Evolutionary conservation across 768 basidiomycete species (phyloP), one percentile per base, ranked within the genome.

Genomic region (Leccinum variicolor): DNA sequence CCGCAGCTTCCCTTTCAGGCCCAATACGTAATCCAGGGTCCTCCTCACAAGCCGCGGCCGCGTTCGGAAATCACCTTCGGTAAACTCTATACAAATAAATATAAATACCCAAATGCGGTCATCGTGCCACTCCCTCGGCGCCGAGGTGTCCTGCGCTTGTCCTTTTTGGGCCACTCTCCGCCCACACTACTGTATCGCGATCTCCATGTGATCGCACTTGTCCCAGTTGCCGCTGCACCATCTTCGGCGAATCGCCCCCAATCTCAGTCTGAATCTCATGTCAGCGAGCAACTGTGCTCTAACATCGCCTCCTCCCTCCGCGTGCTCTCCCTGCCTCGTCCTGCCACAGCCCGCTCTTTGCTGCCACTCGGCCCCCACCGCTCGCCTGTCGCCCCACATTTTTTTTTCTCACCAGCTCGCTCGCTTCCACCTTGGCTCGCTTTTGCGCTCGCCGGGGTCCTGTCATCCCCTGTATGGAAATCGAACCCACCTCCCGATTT

Each of bases 21-120:
- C 53, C n/a, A 2, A 25, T 67, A 72, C 71, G 71, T 72, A 72
- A 72, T 72, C 66, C 62, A 68, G 69, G 72, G 71, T 72, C 62
- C 58, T 56, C 64, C 59, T 57, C 50, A 65, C 67, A 67, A 66
- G 65, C 70, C 71, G 71, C 73, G 71, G 73, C 71, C 67, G 73
- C 62, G 73, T 72, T 74, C 71, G 71, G 71, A 72, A 72, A 72
- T 72, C 70, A 74, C 71, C 70, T 60, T 74, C 72, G 69, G 71
- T 64, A 71, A 73, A 71, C 62, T 65, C 57, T 61, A 41, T 15
- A 39, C 52, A 70, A 72, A 72, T 2, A 71, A 0, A 0, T n/a
- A 15, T 33, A 17, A 63, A 73, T 10, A 73, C 21, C 34, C 62
- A 66, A 57, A 67, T 60, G 19, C 52, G 62, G 69, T 19, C 46